Evolutionary conservation across 2,329 filamentous ascomycete species (phyloP), one percentile per base, ranked within the genome.

Genomic region (Calonectria crousiana): DNA sequence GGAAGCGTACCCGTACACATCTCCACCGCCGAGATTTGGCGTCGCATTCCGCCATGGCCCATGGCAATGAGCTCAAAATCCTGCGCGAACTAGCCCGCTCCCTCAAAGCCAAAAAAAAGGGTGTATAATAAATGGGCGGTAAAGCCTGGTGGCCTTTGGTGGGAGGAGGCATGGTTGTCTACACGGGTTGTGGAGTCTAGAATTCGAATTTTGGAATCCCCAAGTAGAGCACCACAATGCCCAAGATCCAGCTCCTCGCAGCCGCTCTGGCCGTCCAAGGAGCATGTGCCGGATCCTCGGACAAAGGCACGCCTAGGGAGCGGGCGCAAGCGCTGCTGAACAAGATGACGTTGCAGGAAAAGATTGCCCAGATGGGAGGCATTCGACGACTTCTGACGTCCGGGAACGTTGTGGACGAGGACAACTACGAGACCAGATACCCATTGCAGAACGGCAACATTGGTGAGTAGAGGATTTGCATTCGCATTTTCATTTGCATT

Each of bases 271-370:
- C 70, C 20, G 38, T 41, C 3, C 66, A 34, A 49, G 73, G 65
- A 32, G n/a, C 52, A 13, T 67, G 32, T 30, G 41, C 28, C 30
- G 47, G 30, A 10, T 51, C 72, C 44, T 68, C 73, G 28, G 58
- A 58, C 38, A 72, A 67, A 41, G 62, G 34, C 20, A 74, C 73
- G 14, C 75, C 76, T n/a, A 65, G 58, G 5, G 67, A 78, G 11
- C 38, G 75, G 4, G 75, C 76, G 16, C 67, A 77, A 66, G 72
- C 72, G 2, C 32, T 78, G 10, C 41, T 78, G 6, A 67, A 72
- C 44, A 73, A 77, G 58, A 75, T 78, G 76, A 77, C 76, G 5
- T 78, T 70, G 66, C 73, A 78, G 28, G 77, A 78, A 34, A 78
- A 78, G 69, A 62, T 77, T 70, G 75, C 74, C 5, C 75, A 78